Evolutionary conservation across 129 eudicot genomes (phyloP), one percentile per base, ranked within the genome.

Genomic region (Cynara cardunculus): DNA sequence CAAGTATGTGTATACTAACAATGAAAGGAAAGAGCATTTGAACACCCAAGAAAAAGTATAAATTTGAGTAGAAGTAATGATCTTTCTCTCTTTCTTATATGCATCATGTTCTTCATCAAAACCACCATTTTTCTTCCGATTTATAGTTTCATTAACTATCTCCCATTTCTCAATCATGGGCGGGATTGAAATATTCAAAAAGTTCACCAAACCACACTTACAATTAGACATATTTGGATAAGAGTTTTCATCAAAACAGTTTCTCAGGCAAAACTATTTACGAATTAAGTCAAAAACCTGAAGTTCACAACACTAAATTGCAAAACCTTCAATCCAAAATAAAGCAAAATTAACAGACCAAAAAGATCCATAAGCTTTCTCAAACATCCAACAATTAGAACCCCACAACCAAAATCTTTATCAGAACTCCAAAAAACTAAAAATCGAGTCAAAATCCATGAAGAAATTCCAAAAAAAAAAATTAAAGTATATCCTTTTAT

Each of bases 401-500:
- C 69, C 84, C 90, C 89, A 83, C 67, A 87, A 73, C 85, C 87
- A 16, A 85, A 84, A 76, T 87, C 88, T 71, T 30, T 61, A 35
- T 68, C 67, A 44, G 75, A 75, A 73, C 65, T 77, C 75, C 79
- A n/a, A 75, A 34, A 81, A 65, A 77, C 80, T 85, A 80, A 86
- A 71, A 82, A 81, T 78, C 2, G 87, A 70, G 64, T 49, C 78
- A 77, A 78, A 81, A n/a, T 87, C 89, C 97, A 94, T 92, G 6
- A 84, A 56, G 32, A 82, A 21, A 78, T n/a, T 16, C 74, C 74
- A n/a, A 28, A 77, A 12, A 49, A 22, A 18, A 11, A 32, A 25
- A 21, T 35, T 80, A n/a, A 5, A 61, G 1, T 18, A 26, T 12
- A 59, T 72, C 31, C 25, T 8, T 5, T 25, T 64, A 35, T 25